Base-by-base conservation (phyloP, 768 basidiomycete species). In the Lentinula edodes region DNA sequence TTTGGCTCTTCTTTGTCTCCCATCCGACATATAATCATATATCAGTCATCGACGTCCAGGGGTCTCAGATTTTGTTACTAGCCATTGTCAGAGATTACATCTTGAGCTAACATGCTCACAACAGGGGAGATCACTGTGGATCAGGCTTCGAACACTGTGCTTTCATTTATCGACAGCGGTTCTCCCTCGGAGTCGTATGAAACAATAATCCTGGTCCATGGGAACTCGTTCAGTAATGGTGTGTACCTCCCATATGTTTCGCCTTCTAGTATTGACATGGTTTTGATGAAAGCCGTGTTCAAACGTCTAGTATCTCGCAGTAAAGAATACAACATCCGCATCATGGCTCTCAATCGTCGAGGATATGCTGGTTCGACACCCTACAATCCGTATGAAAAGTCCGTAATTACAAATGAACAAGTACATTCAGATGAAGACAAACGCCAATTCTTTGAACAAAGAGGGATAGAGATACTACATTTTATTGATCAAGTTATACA, bases 351-450 rank as follows among this genome's bases (percentile, higher is more conserved):
- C 39, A 78, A 73, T 60, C 70, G 76, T 23, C 72, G 77, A 0
- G 69, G 71, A 43, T 78, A 75, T 54, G 68, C 71, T 10, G 71
- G 73, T 8, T 78, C 79, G 1, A 74, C 76, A 1, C 70, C 71
- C 1, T 72, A 69, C 63, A 64, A 69, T 0, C 36, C 62, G 9
- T 57, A 63, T 9, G 77, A 78, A 52, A 62, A 73, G 5, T 45
- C 52, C 5, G 59, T 66, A 0, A 9, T 68, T 32, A 60, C 43
- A 8, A 12, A 12, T 15, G 53, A 54, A 18, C 34, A 54, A 41
- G 58, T 63, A 7, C 67, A 68, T 6, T 51, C 67, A 1, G 67
- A 67, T 0, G 67, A 64, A 7, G 55, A 70, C 18, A 74, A 72
- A 60, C 65, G 60, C 12, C 66, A 35, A 1, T 72, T 69, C 41